Evolutionary conservation across 805 yeast species (phyloP), one percentile per base, ranked within the genome.

Genomic region (Kluyveromyces wickerhamii): DNA sequence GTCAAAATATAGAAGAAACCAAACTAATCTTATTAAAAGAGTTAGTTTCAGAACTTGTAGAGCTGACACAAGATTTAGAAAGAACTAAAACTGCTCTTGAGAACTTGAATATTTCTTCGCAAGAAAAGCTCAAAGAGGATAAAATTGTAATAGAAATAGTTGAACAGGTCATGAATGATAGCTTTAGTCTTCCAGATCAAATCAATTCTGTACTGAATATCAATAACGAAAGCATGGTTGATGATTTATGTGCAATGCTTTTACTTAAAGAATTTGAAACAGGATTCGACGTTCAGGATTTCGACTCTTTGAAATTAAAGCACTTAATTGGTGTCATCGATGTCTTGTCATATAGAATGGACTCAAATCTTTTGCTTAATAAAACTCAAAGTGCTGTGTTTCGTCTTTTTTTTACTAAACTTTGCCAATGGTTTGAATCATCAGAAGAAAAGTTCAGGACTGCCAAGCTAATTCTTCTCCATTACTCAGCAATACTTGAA

Each of bases 331-430:
- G 21, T 10, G 27, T 42, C 7, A 27, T 49, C 8, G 39, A 42
- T 14, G 39, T 40, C n/a, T 16, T 44, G 4, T 35, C 50, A 17
- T 51, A 46, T 30, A 43, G 42, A 20, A 43, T 51, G 38, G 53
- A 45, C 10, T 32, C 44, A 7, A 15, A 11, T 12, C 21, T 29
- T 7, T 22, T 28, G 12, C 31, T 54, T 15, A 56, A 54, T 31
- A 30, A 43, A 21, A 45, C 52, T 1, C 61, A 56, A 34, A 47
- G 54, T 3, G 35, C 27, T 1, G 32, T 56, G 5, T 51, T 38
- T 34, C 37, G 36, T 7, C 13, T 41, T 5, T 21, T 50, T 1
- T 40, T 34, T 12, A 35, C 35, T 3, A 34, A 30, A n/a, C 29
- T 48, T 2, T 13, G 32, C 9, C 4, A 16, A 8, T 22, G 25